Conservation (phyloP, 257 asterid genomes). For the Orobanche coerulescens region DNA sequence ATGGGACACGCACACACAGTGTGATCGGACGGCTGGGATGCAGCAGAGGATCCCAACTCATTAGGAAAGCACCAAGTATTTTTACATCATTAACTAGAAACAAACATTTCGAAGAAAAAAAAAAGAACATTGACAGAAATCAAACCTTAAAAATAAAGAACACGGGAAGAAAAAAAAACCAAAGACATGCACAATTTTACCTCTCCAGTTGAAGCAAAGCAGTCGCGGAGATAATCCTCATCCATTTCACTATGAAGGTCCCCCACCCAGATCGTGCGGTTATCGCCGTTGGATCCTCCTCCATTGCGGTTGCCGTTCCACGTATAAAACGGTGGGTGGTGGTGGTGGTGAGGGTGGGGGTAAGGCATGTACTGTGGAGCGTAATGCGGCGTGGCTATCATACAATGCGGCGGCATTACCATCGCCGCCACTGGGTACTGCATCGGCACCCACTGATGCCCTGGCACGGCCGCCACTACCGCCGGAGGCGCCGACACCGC, state of each 20-base stretch:
- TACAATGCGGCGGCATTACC: conserved; percentile 64
- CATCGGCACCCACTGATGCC: conserved; percentile 51
- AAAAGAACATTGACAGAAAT: too few relatives aligned
- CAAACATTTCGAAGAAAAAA: too few relatives aligned
- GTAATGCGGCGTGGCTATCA: conserved; percentile 49
- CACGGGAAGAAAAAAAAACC: too few relatives aligned
- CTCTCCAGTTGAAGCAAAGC: conserved; percentile 69
- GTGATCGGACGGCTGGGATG: too few relatives aligned
- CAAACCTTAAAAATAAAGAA: too few relatives aligned
- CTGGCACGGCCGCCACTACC: conserved; percentile 23
- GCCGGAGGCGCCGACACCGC: conserved; percentile 7
- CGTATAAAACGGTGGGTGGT: conserved; percentile 24
- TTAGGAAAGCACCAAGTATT: too few relatives aligned
- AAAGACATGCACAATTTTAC: conserved; percentile 20
- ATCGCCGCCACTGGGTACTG: conserved; percentile 59
- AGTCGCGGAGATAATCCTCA: conserved; percentile 65
- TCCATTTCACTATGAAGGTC: conserved; percentile 76
- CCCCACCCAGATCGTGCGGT: conserved; percentile 76
- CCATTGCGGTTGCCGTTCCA: conserved; percentile 22
- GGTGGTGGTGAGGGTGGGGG: conserved; percentile 22
- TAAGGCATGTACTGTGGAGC: conserved; percentile 53
- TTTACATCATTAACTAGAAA: too few relatives aligned
- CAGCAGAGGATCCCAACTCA: too few relatives aligned
- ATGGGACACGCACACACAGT: too few relatives aligned
- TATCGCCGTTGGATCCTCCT: conserved; percentile 52